Conservation (phyloP, 2,329 filamentous ascomycete genomes). For the Byssochlamys sp. region DNA sequence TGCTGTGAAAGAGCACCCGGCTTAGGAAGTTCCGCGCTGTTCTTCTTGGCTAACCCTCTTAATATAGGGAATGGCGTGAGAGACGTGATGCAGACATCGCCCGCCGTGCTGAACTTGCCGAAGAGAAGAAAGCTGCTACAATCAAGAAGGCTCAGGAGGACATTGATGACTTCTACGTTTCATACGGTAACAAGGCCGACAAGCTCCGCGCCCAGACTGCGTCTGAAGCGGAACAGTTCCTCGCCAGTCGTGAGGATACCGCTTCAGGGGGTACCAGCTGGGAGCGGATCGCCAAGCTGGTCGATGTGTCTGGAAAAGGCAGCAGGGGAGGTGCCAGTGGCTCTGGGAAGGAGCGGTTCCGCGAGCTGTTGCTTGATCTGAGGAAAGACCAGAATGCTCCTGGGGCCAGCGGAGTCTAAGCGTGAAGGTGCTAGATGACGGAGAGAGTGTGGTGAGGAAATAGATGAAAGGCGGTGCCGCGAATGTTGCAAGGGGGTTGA, state of each 20-base stretch:
- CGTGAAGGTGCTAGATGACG: neutral
- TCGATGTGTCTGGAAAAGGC: constrained; percentile 94
- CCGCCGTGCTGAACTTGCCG: constrained; percentile 76
- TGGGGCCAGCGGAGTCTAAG: constrained; percentile 43
- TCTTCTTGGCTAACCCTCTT: constrained; percentile 1
- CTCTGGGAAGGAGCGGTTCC: constrained; percentile 91
- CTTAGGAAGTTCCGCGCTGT: neutral
- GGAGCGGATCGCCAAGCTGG: constrained; percentile 94
- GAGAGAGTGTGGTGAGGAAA: neutral
- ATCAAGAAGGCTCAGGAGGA: constrained; percentile 82
- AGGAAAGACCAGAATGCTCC: constrained; percentile 87
- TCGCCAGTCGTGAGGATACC: constrained; percentile 80
- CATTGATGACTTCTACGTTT: constrained; percentile 98
- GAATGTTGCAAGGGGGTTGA: neutral
- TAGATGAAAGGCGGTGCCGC: constrained; percentile 2
- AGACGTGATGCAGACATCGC: constrained; percentile 72
- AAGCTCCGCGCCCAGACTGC: constrained; percentile 81
- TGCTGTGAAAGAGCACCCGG: neutral
- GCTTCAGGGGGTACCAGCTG: constrained; percentile 91
- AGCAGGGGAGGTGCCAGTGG: constrained; percentile 74
- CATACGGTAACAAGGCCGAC: constrained; percentile 97
- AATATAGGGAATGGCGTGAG: constrained; percentile 71
- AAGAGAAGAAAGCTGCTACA: constrained; percentile 72
- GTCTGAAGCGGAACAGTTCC: constrained; percentile 86
- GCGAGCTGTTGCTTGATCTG: constrained; percentile 75